phyloP scores from a whole-genome alignment of 2,329 filamentous ascomycete genomes.

The Botrytis deweyae region DNA sequence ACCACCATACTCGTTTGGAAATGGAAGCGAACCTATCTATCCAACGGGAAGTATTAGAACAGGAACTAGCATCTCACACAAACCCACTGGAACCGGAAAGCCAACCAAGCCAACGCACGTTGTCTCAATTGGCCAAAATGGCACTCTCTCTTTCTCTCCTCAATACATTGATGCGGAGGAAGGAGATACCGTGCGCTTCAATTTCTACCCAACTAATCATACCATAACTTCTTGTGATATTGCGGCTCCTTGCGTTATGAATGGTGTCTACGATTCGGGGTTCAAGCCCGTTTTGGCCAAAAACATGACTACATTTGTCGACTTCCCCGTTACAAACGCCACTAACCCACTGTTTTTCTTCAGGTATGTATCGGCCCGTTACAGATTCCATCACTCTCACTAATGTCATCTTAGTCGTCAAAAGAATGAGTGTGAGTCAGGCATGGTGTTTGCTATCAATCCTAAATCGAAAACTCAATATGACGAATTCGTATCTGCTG shows the following conservation, averaged over 20 bases:
- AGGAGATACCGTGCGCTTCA: constrained; percentile 24
- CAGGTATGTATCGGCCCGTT: constrained; percentile 8
- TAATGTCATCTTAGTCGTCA: constrained; percentile 19
- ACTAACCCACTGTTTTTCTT: constrained; percentile 20
- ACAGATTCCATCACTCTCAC: neutral
- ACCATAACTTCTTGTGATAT: constrained; percentile 22
- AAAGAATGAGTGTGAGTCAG: constrained; percentile 22
- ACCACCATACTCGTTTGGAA: constrained; percentile 9
- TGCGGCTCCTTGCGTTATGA: constrained; percentile 17
- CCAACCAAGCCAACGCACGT: constrained; percentile 20
- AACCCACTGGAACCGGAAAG: constrained; percentile 6
- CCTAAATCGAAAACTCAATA: constrained; percentile 17
- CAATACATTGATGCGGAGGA: constrained; percentile 18
- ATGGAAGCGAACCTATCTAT: constrained; percentile 7
- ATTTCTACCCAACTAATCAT: constrained; percentile 22
- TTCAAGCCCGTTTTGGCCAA: constrained; percentile 18
- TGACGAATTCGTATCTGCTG: constrained; percentile 12
- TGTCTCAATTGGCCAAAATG: constrained; percentile 23
- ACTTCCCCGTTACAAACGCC: constrained; percentile 23
- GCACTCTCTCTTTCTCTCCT: constrained; percentile 20
- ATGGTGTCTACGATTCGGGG: constrained; percentile 24
- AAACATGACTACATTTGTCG: constrained; percentile 21
- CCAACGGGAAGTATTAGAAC: neutral
- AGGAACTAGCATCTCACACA: neutral
- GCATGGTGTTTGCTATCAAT: constrained; percentile 28